These are phyloP conservation scores for Exsudoporus floridanus DNA, from an alignment of 1,284 basidiomycete species.

Conservation along the genomic window DNA sequence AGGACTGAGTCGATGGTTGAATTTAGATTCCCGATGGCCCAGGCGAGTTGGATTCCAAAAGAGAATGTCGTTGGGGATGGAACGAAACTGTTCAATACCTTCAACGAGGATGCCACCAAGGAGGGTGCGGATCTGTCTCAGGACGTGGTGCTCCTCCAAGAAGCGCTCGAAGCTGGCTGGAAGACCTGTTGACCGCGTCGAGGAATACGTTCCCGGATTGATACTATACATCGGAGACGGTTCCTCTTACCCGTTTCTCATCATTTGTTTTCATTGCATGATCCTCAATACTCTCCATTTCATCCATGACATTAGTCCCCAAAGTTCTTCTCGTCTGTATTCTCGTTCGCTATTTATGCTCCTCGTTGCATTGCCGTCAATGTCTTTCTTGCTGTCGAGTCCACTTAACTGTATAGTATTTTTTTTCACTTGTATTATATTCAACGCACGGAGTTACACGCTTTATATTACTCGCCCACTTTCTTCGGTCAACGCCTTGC, in stretches of 20 bases:
- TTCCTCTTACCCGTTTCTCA: not conserved
- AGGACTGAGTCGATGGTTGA: not conserved
- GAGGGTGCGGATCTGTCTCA: conserved; percentile 21
- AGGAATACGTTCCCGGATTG: not conserved
- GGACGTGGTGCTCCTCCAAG: conserved; percentile 17
- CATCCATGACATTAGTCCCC: no score
- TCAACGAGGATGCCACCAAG: conserved; percentile 13
- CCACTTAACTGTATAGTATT: no score
- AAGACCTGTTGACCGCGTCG: not conserved
- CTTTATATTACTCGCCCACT: no score
- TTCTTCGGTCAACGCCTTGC: no score
- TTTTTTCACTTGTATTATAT: no score
- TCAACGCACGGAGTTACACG: no score
- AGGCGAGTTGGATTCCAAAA: conserved; percentile 33
- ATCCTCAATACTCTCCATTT: no score
- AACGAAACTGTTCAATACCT: conserved; percentile 14
- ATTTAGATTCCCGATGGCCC: conserved; percentile 28
- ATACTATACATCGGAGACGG: not conserved
- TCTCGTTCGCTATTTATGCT: no score
- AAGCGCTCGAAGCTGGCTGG: conserved; percentile 23
- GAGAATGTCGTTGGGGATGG: conserved; percentile 27
- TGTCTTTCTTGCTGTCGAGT: no score
- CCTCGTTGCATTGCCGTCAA: no score
- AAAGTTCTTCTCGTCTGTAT: no score
- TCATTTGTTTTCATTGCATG: no score